Evolutionary conservation across 75 land plant genomes (phyloP), one percentile per base, ranked within the genome.

Genomic region (Sequoiadendron giganteum): DNA sequence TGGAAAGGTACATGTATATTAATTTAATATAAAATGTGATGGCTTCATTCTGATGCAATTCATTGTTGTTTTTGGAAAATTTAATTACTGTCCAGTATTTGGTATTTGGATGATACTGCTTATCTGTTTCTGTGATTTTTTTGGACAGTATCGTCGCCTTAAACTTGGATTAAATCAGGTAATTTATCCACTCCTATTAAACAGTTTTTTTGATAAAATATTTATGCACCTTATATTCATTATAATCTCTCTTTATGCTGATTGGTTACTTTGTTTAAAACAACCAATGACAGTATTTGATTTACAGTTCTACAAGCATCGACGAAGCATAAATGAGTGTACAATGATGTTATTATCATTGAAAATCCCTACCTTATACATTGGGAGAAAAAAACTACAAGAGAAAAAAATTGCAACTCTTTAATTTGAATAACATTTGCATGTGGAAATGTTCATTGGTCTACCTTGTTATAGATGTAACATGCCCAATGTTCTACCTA

Each of bases 161-260:
- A 97, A 98, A 93, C 96, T 91, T 93, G 99, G 99, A 77, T 88
- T 91, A 84, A 97, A 93, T 88, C 99, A 97, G 96, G 99, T 98
- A 90, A 81, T 77, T 18, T 79, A 3, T 79, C 47, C 43, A 79
- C 14, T 16, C 43, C 39, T 21, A 42, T 8, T 21, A 38, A 77
- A 39, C 19, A 77, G 1, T 19, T 14, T 39, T 77, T 10, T 15
- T 15, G 42, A 0, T 15, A 32, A 76, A 11, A 16, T 5, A 18
- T 39, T 8, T 15, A 39, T 77, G 70, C 70, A 65, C 70, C 70
- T 21, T 65, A 28, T 65, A 65, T 5, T 25, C 21, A 65, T 21
- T 21, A 25, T 58, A 58, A 58, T 21, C 65, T 65, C 70, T 65
- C 70, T 65, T 52, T 28, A 65, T 65, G 70, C 70, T 25, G n/a